Base-by-base conservation (phyloP, 2,329 filamentous ascomycete species). In the Nectriaceae sp. region DNA sequence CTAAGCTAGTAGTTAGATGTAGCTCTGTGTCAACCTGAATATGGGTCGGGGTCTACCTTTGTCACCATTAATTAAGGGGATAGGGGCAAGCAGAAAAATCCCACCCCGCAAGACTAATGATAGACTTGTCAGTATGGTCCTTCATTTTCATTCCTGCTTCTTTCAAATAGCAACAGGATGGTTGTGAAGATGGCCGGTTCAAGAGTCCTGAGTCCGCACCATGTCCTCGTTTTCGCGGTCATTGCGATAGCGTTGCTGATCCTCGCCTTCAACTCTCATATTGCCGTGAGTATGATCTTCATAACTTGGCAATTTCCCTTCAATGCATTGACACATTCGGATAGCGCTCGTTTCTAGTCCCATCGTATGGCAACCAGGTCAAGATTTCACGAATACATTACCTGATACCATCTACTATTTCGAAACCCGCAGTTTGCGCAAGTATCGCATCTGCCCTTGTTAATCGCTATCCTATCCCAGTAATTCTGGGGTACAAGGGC, bases 381-480 rank as follows among this genome's bases (percentile, higher is more conserved):
- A 43, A 24, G 20, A 20, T 6, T 20, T 51, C 49, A 3, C 40
- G 26, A 6, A 15, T 51, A 5, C 52, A 57, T 22, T 53, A 53
- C 24, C 47, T 57, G 15, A 42, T 57, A 6, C 52, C 54, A 19
- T 46, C 54, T 26, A 47, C 37, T 15, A 16, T 38, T 22, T 21
- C 38, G 38, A 52, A 44, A 16, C 44, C 44, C 16, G 21, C 47
- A 8, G 36, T 57, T 11, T 55, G 54, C 36, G 52, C 54, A 15
- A 44, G 44, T 33, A 38, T 52, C 8, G 41, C 46, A n/a, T 55
- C 52, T 6, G 50, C 45, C 2, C 52, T 57, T 15, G 41, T 47
- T 21, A 57, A 53, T 31, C 44, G 52, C 13, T 57, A 55, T 21
- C 46, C 54, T 3, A 40, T 53, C 20, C 54, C 54, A 3, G 33